A percentile compares a stretch with the other conserved stretches of the same genome.
Evolutionary conservation across 2,329 filamentous ascomycete genomes (phyloP).

Genomic region (Scedosporium aurantiacum): DNA sequence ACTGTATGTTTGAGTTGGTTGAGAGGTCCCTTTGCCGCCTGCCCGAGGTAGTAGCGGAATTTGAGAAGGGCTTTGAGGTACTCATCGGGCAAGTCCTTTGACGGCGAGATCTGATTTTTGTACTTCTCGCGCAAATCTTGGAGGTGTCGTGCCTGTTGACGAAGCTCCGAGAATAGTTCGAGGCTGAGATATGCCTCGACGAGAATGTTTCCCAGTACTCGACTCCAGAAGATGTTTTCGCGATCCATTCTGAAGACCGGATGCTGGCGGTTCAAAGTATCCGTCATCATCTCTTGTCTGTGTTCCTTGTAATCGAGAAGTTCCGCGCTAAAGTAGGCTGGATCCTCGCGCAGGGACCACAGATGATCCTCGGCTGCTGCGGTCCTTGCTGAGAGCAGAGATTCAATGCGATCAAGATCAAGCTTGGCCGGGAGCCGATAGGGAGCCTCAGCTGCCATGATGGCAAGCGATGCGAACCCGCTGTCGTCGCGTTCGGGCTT

Average conservation of each 20-base stretch:
- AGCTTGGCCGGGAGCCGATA: slow-evolving; percentile 37
- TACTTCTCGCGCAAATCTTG: slow-evolving; percentile 22
- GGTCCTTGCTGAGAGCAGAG: slow-evolving; percentile 29
- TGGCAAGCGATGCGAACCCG: slow-evolving; percentile 25
- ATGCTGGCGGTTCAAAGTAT: slow-evolving; percentile 21
- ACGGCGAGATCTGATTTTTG: slow-evolving; percentile 17
- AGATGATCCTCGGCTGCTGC: slow-evolving; percentile 40
- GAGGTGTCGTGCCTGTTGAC: slow-evolving; percentile 17
- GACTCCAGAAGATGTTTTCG: slow-evolving; percentile 24
- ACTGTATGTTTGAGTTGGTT: slow-evolving; percentile 13
- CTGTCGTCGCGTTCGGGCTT: slow-evolving; percentile 17
- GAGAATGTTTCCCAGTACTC: slow-evolving; percentile 23
- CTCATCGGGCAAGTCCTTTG: slow-evolving; percentile 18
- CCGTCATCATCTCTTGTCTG: slow-evolving; percentile 29
- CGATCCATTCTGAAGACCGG: slow-evolving; percentile 11
- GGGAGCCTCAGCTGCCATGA: slow-evolving; percentile 36
- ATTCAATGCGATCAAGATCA: slow-evolving; percentile 31
- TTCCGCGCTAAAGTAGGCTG: slow-evolving; percentile 38
- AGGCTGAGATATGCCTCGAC: slow-evolving; percentile 22
- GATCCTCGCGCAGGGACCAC: slow-evolving; percentile 46
- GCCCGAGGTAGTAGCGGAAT: slow-evolving; percentile 25
- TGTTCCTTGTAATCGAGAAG: slow-evolving; percentile 35
- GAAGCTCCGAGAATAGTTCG: slow-evolving; percentile 27
- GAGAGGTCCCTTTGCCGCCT: slow-evolving; percentile 20
- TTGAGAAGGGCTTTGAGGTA: slow-evolving; percentile 26